Percentiles rank a stretch among this genome's conserved stretches.
Conservation (phyloP, 176 grass and related monocot genomes). For the Zoysia japonica region DNA sequence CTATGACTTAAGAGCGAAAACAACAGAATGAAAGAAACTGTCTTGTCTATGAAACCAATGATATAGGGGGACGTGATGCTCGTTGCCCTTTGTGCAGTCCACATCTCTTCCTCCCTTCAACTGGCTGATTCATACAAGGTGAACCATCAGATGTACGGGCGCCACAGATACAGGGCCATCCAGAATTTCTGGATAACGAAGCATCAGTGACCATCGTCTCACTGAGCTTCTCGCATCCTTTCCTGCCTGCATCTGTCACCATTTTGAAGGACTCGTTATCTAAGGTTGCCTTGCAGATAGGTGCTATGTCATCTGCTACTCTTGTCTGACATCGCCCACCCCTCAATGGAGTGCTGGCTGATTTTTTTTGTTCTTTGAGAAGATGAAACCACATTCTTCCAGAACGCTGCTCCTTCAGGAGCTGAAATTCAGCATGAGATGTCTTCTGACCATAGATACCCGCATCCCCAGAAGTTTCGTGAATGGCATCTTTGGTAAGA, state of each 20-base stretch:
- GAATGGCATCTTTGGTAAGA: slow-evolving; percentile 14
- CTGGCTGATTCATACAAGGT: slow-evolving; percentile 43
- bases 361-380: slow-evolving; percentile 39
- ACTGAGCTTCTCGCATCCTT: slow-evolving; percentile 41
- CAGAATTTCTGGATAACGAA: slow-evolving; percentile 32
- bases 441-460: not conserved
- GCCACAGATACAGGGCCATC: slow-evolving; percentile 46
- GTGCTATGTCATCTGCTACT: not conserved
- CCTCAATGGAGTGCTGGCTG: not conserved
- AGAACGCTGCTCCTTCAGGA: not conserved
- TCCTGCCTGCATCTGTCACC: slow-evolving; percentile 27
- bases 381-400: slow-evolving; percentile 59
- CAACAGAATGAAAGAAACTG: not conserved
- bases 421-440: slow-evolving; percentile 27
- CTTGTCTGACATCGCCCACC: slow-evolving; percentile 5
- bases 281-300: slow-evolving; percentile 20
- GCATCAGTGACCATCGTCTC: slow-evolving; percentile 31
- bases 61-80: not conserved
- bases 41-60: slow-evolving; percentile 4
- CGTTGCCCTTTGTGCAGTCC: slow-evolving; percentile 48
- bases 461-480: not conserved
- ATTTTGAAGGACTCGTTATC: slow-evolving; percentile 24
- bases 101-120: slow-evolving; percentile 57
- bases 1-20: not conserved
- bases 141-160: slow-evolving; percentile 46